Evolutionary conservation across 257 asterid genomes (phyloP), one percentile per base, ranked within the genome.

Genomic region (Misopates orontium): DNA sequence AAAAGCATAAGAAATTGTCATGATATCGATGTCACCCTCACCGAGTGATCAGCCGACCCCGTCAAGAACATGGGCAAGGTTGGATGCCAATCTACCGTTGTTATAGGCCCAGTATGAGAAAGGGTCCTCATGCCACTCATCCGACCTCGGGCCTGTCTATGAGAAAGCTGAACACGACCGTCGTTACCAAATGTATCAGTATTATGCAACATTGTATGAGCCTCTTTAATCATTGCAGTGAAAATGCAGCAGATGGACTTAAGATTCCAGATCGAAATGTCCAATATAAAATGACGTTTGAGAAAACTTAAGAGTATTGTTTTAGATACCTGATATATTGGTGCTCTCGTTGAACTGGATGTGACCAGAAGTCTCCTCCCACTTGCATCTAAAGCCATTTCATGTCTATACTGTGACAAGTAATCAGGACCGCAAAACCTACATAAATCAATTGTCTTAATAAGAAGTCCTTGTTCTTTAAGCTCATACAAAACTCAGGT

Each of bases 31-130:
- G 97, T 75, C 67, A 93, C 94, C 68, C 87, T 83, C 44, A 89
- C 95, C 3, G 98, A 90, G 71, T 90, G 84, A 87, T 93, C 98
- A 22, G 94, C 83, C 0, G 98, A 90, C 36, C 98, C 98, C 36
- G 96, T 90, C 81, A 93, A 79, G 81, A 81, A 90, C 75, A 90
- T 71, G 24, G 99, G 94, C 74, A 82, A 64, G 10, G 87, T 79
- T 31, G 97, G 99, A 82, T 93, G 99, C 99, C 99, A 90, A 75
- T 90, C 96, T 24, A 90, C 95, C 4, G 97, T 87, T 56, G 97
- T 93, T 79, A 93, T 78, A 19, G 87, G 50, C 62, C 80, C 95
- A 57, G 67, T 72, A 51, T 93, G 99, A 66, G 91, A 73, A 31
- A 84, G 90, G 59, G 75, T 87, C 83, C 80, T 80, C 91, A 83